Evolutionary conservation across 352 stramenopile genomes (phyloP), one percentile per base, ranked within the genome.

Genomic region (Thraustochytrium striatum): DNA sequence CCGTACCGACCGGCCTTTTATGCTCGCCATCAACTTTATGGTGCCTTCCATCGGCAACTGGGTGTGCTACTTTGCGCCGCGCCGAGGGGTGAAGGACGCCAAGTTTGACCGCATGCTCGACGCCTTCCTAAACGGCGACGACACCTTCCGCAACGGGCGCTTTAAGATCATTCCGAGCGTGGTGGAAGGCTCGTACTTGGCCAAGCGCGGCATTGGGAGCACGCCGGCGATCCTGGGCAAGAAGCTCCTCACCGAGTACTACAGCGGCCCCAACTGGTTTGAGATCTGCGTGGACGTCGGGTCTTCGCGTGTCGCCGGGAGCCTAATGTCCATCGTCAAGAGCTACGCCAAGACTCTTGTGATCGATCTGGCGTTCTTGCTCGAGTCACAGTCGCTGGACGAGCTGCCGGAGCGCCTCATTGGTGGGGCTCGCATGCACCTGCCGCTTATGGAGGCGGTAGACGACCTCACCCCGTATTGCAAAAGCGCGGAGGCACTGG

Each of bases 111-210:
- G 93, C 57, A 89, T 94, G 57, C 82, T 94, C 30, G 92, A 93
- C 65, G 88, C 93, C 72, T 94, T 94, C 32, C 86, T 94, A 25
- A 35, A 59, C 8, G 89, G 93, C 72, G 89, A 94, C 72, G 75
- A 85, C 73, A 30, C 28, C 19, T 93, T 93, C 82, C 89, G 90
- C 9, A 94, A 94, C 84, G 91, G 87, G 53, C 86, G 89, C 53
- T 94, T 94, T 82, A 94, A 94, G 83, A 85, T 94, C 72, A 92
- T 94, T 68, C 90, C 90, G 32, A 94, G 88, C 11, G 89, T 94
- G 43, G 90, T 93, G 0, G 90, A 94, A 68, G 90, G 90, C 25
- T 92, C 87, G 82, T 94, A 93, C 78, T 91, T 94, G 78, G 92
- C 93, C 70, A 90, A 91, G 61, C 88, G 91, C 70, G 85, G 86